Evolutionary conservation across 2,329 filamentous ascomycete genomes (phyloP).

Genomic region (Colletotrichum horii): DNA sequence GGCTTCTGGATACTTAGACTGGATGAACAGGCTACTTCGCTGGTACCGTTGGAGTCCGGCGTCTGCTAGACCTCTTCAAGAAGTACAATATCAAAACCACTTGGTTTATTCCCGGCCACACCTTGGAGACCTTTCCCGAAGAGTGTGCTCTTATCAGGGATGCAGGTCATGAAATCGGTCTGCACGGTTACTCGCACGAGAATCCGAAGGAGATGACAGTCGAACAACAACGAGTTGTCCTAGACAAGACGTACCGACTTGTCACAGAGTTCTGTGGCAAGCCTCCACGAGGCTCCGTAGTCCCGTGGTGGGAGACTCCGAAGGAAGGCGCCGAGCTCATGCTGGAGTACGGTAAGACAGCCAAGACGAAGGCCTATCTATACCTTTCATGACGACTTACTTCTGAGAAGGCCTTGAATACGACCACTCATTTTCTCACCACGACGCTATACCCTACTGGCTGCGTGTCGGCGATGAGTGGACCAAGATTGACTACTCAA

Average conservation of each 20-base stretch:
- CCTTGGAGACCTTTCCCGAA: conserved; percentile 52
- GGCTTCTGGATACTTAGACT: neutral
- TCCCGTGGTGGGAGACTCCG: conserved; percentile 76
- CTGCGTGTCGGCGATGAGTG: conserved; percentile 67
- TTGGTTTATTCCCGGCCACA: conserved; percentile 55
- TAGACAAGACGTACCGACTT: conserved; percentile 75
- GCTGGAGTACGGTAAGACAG: conserved; percentile 61
- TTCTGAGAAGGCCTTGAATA: conserved; percentile 55
- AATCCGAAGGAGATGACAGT: conserved; percentile 74
- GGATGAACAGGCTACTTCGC: neutral
- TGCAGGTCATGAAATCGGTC: conserved; percentile 53
- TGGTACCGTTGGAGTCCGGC: conserved; percentile 67
- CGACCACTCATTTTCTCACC: conserved; percentile 69
- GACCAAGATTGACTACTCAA: conserved; percentile 71
- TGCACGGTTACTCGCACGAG: conserved; percentile 77
- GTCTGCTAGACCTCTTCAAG: conserved; percentile 73
- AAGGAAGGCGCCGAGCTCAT: conserved; percentile 70
- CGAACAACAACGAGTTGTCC: conserved; percentile 76
- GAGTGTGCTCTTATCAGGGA: conserved; percentile 47
- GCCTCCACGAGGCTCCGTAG: conserved; percentile 73
- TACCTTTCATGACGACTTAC: neutral
- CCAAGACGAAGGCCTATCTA: neutral
- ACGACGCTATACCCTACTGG: conserved; percentile 70
- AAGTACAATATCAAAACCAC: conserved; percentile 74
- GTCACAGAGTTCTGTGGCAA: conserved; percentile 72